Base-by-base conservation (phyloP, 225 moss, liverwort and hornwort genomes). In the Sphagnum contortum region DNA sequence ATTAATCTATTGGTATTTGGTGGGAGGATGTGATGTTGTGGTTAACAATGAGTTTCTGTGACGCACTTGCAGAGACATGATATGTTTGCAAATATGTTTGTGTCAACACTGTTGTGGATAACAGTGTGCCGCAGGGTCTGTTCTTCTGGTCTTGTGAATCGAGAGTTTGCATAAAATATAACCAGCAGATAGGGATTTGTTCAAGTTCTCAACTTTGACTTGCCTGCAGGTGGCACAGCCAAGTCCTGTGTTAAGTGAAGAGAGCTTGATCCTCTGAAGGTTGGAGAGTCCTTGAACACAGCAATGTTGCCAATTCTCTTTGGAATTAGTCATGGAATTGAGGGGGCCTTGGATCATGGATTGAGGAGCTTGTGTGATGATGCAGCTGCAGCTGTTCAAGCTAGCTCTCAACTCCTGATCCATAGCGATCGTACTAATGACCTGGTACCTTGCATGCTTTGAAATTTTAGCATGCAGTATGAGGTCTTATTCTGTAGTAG, bases 221-320 rank as follows among this genome's bases (percentile, higher is more conserved):
- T 29, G 50, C 3, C 63, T 72, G 66, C 80, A 94, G 91, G 70
- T 95, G 48, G 80, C 77, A 6, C 74, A 92, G 62, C 49, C 88
- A 53, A 82, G 78, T 68, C 94, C 94, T 2, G 64, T 95, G 44
- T 68, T 95, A 68, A 89, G 77, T 72, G 94, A 95, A 48, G 89
- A 63, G 94, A 95, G 68, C 86, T 95, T 12, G 70, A 74, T 11
- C 59, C 70, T 9, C 77, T 95, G 71, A 76, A 86, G 79, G 82
- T 75, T 47, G 82, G 66, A 44, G 88, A 87, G 2, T 82, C 86
- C 63, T 69, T 95, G 56, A 81, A 83, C 55, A 83, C 94, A 10
- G 82, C 77, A 13, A 90, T 88, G 12, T 76, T 95, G 51, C 88
- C 89, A 8, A 81, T 79, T 3, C 92, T 91, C 58, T 95, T 95